Evolutionary conservation across 2,329 filamentous ascomycete genomes (phyloP), one percentile per base, ranked within the genome.

Genomic region (Pseudogymnoascus sp.): DNA sequence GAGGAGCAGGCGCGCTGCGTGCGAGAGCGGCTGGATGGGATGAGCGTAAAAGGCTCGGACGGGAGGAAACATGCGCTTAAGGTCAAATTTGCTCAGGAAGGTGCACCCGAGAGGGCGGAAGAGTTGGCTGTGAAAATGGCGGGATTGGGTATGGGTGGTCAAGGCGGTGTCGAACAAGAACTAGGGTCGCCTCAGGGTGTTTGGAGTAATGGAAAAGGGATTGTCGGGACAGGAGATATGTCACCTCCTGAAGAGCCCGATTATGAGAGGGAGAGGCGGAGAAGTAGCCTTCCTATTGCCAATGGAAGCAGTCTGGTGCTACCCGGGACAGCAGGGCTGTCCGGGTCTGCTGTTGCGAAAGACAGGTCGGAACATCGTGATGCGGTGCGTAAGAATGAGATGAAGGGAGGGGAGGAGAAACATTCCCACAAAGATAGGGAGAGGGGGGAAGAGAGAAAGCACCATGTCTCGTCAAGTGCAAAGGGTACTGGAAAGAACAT

Each of bases 1-100:
- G 49, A 55, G 28, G 49, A 55, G 28, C 49, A 55, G 49, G 49
- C 49, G 11, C 28, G 49, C 28, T 55, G 16, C 9, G 49, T 55
- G 49, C 49, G 49, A 33, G 49, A 55, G 49, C 28, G 28, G 2
- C 28, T 55, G 49, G 49, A 55, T 55, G 49, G 49, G 49, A 55
- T 33, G 49, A 55, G 49, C 28, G 49, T 55, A 16, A 55, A 55
- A 33, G 49, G 49, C 49, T 55, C 49, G 2, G 49, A 55, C n/a
- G 49, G 49, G 12, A 55, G 49, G 49, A 55, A 33, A 55, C 28
- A 55, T 33, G 49, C 49, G 9, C 28, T 55, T 22, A 55, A 55
- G 49, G 49, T 55, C 49, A 55, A 55, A 55, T 55, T 55, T 55
- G 49, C 49, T 4, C 49, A 55, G 16, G 49, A 55, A 19, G 49